A percentile compares a stretch with the other conserved stretches of the same genome.
Evolutionary conservation across 495 filamentous ascomycete species (phyloP).

Genomic region (Penicillium herquei): DNA sequence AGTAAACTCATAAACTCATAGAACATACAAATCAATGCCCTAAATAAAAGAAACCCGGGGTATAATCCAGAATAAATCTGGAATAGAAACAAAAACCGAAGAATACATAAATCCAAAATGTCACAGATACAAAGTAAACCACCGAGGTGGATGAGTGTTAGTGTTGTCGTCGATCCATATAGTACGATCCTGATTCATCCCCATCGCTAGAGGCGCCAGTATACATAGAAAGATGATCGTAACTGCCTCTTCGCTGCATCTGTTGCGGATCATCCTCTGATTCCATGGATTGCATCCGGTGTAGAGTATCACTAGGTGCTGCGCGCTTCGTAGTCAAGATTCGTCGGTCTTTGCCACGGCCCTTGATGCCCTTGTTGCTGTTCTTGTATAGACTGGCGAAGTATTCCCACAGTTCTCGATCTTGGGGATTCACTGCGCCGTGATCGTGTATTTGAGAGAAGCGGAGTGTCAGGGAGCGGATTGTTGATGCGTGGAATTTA

Average conservation of each 20-base stretch:
- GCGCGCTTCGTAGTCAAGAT: conserved; percentile 38
- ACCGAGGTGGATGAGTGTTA: neutral
- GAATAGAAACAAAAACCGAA: neutral
- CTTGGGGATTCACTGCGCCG: conserved; percentile 60
- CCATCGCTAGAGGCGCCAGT: conserved; percentile 37
- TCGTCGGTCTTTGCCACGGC: conserved; percentile 77
- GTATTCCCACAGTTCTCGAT: conserved; percentile 82
- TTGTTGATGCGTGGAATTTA: conserved; percentile 75
- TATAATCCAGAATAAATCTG: neutral
- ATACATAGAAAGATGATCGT: conserved; percentile 29
- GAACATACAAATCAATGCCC: neutral
- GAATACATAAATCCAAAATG: neutral
- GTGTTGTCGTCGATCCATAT: conserved; percentile 23
- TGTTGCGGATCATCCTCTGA: conserved; percentile 25
- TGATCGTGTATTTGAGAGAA: conserved; percentile 66
- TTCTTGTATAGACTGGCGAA: conserved; percentile 90
- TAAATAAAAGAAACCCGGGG: neutral
- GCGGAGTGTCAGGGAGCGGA: conserved; percentile 68
- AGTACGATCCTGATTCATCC: conserved; percentile 32
- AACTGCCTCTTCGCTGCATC: conserved; percentile 23
- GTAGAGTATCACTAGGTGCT: conserved; percentile 10
- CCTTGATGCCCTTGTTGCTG: conserved; percentile 91
- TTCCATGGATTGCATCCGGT: conserved; percentile 19
- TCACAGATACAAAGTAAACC: neutral
- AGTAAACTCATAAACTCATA: neutral